Base-by-base conservation (phyloP, 352 stramenopile species). In the Sclerospora graminicola region DNA sequence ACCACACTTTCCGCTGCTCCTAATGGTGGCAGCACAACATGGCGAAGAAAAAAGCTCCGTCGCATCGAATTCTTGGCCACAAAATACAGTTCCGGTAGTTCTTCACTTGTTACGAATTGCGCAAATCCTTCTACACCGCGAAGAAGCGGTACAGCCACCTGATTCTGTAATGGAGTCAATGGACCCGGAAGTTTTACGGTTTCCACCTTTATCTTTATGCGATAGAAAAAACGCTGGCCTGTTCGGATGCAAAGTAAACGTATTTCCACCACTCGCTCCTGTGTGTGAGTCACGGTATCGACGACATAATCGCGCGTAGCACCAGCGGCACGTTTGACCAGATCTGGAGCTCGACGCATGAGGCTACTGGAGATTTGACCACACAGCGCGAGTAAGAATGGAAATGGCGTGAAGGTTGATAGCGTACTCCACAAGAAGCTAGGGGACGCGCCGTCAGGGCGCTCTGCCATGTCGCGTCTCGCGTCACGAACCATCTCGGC, bases 31-130 rank as follows among this genome's bases (percentile, higher is more conserved):
- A 86, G 47, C 32, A 90, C 73, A 9, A 87, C 41, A 36, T 84
- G 63, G 1, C 73, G 65, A 24, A 89, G 45, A 44, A 89, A 69
- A 20, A 85, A 60, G 32, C 74, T 76, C 7, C 68, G 34, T 8
- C 69, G 56, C 71, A 90, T 89, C 8, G 62, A 69, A 38, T 75
- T 88, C 60, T 89, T 89, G 42, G 79, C 79, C 15, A 90, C 79
- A 48, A 89, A 89, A 47, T 90, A 90, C 27, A 90, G 59, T 50
- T 90, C 79, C 21, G 77, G 76, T 4, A 90, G 60, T 50, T 90
- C 79, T 29, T 90, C 79, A 39, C 74, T 86, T 23, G 75, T 83
- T 7, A 90, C 70, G 48, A 90, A 90, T 43, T 84, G 79, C 8
- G 64, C 79, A 1, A 85, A 51, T 1, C 70, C 69, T 47, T 90